A percentile compares a stretch with the other conserved stretches of the same genome.
Conservation (phyloP, 2,329 filamentous ascomycete species). For the Helicocarpus griseus region DNA sequence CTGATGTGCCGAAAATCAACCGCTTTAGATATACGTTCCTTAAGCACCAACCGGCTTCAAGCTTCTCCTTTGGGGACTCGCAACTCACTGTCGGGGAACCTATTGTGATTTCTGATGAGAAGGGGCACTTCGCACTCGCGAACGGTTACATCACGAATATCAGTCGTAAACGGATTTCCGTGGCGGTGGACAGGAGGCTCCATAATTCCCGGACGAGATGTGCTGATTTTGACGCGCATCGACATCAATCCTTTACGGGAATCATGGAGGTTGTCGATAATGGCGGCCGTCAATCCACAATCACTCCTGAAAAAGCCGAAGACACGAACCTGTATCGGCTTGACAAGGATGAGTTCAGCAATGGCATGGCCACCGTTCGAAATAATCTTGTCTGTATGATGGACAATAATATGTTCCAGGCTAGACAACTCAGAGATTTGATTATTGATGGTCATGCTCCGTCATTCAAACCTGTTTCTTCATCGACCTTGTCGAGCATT, state of each 20-base stretch:
- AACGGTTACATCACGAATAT: slow-evolving; percentile 82
- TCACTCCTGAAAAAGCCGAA: slow-evolving; percentile 30
- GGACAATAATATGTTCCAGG: slow-evolving; percentile 63
- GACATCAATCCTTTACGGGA: slow-evolving; percentile 78
- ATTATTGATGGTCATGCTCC: slow-evolving; percentile 71
- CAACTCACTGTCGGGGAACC: slow-evolving; percentile 81
- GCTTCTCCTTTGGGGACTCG: slow-evolving; percentile 83
- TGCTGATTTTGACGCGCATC: slow-evolving; percentile 61
- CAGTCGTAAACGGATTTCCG: slow-evolving; percentile 64
- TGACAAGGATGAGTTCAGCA: slow-evolving; percentile 97
- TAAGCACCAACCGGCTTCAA: slow-evolving; percentile 52
- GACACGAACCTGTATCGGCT: slow-evolving; percentile 62
- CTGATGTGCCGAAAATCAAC: slow-evolving; percentile 72
- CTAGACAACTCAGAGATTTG: slow-evolving; percentile 62
- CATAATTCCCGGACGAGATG: slow-evolving; percentile 74
- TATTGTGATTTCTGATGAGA: slow-evolving; percentile 90
- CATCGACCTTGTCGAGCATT: slow-evolving; percentile 33
- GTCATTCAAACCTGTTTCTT: slow-evolving; percentile 53
- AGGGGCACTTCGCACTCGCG: slow-evolving; percentile 87
- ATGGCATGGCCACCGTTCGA: slow-evolving; percentile 87
- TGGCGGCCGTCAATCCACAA: slow-evolving; percentile 9
- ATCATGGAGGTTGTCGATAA: slow-evolving; percentile 66
- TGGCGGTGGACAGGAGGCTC: slow-evolving; percentile 81
- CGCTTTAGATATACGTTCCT: slow-evolving; percentile 78
- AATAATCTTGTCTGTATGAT: slow-evolving; percentile 93